Percentiles rank a stretch among this genome's conserved stretches.
Conservation (phyloP, 139 green algal genomes). For the Chlorella sorokiniana region DNA sequence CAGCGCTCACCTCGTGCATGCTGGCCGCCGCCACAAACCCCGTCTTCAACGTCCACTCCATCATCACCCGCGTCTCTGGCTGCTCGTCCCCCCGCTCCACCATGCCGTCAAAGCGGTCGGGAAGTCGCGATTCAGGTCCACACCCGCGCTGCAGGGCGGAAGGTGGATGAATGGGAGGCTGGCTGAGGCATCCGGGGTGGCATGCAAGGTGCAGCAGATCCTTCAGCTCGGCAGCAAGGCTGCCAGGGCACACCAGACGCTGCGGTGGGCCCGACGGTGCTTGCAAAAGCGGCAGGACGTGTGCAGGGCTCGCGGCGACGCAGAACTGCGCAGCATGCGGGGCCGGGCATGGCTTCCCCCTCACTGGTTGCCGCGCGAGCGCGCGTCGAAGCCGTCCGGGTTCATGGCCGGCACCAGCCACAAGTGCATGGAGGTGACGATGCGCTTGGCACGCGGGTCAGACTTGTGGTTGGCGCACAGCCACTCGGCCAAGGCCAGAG, state of each 20-base stretch:
- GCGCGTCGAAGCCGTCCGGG: constrained; percentile 84
- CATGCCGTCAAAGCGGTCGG: constrained; percentile 66
- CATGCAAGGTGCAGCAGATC: too few relatives aligned
- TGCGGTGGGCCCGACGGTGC: background rate
- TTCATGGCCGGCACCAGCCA: constrained; percentile 84
- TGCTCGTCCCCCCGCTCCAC: constrained; percentile 58
- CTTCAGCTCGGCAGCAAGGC: background rate
- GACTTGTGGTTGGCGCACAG: constrained; percentile 69
- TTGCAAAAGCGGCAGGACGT: too few relatives aligned
- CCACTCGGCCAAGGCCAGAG: constrained; percentile 78
- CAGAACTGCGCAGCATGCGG: too few relatives aligned
- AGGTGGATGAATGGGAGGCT: background rate
- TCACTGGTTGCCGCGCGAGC: constrained; percentile 63
- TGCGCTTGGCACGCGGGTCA: constrained; percentile 29
- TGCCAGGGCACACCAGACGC: background rate
- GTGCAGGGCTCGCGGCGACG: too few relatives aligned
- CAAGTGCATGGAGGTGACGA: constrained; percentile 71
- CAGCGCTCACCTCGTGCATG: constrained; percentile 67
- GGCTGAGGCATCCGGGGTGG: too few relatives aligned
- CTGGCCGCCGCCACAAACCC: constrained; percentile 65
- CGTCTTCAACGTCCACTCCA: constrained; percentile 61
- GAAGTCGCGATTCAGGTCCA: constrained; percentile 95
- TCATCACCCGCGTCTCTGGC: constrained; percentile 76
- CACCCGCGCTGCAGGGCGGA: constrained; percentile 27
- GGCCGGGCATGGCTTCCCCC: background rate